Conservation (phyloP, 768 basidiomycete species). For the Leccinum longicurvipes region DNA sequence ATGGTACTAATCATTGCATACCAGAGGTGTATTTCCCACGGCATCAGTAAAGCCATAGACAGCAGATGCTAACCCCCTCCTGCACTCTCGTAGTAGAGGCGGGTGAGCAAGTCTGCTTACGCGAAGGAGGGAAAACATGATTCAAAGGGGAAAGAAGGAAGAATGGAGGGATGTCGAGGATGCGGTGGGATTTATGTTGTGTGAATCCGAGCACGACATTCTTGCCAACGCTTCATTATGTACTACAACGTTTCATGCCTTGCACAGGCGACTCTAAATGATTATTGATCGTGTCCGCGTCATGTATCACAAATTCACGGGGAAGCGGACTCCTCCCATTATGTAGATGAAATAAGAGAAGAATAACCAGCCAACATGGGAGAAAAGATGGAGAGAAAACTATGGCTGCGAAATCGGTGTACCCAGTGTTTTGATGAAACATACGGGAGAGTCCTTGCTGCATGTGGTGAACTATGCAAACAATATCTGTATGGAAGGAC, state of each 20-base stretch:
- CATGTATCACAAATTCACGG: slow-evolving; percentile 23
- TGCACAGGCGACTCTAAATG: slow-evolving; percentile 8
- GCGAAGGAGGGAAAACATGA: slow-evolving; percentile 33
- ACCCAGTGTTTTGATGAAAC: slow-evolving; percentile 12
- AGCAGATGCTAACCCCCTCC: slow-evolving; percentile 39
- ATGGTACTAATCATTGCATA: slow-evolving; percentile 32
- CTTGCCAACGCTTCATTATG: not conserved
- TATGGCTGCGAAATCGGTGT: slow-evolving; percentile 16
- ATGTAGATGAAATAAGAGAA: slow-evolving; percentile 14
- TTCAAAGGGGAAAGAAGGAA: slow-evolving; percentile 1
- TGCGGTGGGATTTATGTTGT: not conserved
- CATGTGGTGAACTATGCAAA: slow-evolving; percentile 25
- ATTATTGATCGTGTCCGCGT: slow-evolving; percentile 15
- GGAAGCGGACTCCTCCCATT: slow-evolving; percentile 21
- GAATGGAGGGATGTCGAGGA: not conserved
- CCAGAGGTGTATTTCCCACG: slow-evolving; percentile 92
- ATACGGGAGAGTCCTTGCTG: slow-evolving; percentile 14
- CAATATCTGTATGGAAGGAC: slow-evolving; percentile 19
- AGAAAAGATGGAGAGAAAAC: slow-evolving; percentile 8
- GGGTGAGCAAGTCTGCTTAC: slow-evolving; percentile 25
- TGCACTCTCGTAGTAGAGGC: not conserved
- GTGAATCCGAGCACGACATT: slow-evolving; percentile 16
- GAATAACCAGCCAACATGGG: slow-evolving; percentile 18
- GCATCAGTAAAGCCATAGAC: slow-evolving; percentile 84
- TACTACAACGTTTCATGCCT: not conserved